Conservation (phyloP, 2,329 filamentous ascomycete genomes). For the Hypoxylon sp. region DNA sequence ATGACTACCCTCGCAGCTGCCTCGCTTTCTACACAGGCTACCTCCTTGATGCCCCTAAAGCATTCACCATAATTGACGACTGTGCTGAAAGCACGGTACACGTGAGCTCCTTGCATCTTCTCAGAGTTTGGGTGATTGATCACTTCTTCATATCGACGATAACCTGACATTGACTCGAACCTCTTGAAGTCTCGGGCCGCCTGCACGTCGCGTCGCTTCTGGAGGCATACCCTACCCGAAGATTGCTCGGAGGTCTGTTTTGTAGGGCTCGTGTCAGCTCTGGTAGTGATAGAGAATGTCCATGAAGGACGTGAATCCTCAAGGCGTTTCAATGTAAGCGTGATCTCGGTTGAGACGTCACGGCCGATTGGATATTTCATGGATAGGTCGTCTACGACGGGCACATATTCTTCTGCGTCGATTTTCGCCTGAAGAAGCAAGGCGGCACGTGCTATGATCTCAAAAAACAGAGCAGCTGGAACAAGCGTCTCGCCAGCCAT, state of each 20-base stretch:
- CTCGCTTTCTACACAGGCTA: slow-evolving; percentile 40
- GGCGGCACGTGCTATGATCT: not conserved
- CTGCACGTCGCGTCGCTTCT: slow-evolving; percentile 34
- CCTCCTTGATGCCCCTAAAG: slow-evolving; percentile 49
- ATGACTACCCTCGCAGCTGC: slow-evolving; percentile 40
- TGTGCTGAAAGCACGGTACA: slow-evolving; percentile 53
- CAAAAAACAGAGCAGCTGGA: slow-evolving; percentile 9
- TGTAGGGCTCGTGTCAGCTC: too few species aligned
- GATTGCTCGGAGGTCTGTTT: slow-evolving; percentile 27
- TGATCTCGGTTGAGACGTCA: slow-evolving; percentile 26
- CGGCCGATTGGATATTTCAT: slow-evolving; percentile 32
- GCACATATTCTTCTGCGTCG: slow-evolving; percentile 48
- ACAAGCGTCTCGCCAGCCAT: slow-evolving; percentile 6
- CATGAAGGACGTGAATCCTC: slow-evolving; percentile 19
- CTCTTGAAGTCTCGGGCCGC: slow-evolving; percentile 45
- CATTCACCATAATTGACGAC: slow-evolving; percentile 52
- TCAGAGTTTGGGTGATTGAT: slow-evolving; percentile 44
- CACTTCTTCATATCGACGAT: slow-evolving; percentile 43
- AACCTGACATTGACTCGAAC: slow-evolving; percentile 49
- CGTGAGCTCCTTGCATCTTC: slow-evolving; percentile 51
- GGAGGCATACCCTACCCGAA: slow-evolving; percentile 23
- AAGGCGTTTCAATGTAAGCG: slow-evolving; percentile 21
- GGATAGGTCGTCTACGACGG: slow-evolving; percentile 16
- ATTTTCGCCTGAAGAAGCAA: not conserved
- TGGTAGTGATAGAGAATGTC: slow-evolving; percentile 30